A percentile compares a stretch with the other conserved stretches of the same genome.
Evolutionary conservation across 2,329 filamentous ascomycete genomes (phyloP).

Genomic region (Davidsoniella australis): DNA sequence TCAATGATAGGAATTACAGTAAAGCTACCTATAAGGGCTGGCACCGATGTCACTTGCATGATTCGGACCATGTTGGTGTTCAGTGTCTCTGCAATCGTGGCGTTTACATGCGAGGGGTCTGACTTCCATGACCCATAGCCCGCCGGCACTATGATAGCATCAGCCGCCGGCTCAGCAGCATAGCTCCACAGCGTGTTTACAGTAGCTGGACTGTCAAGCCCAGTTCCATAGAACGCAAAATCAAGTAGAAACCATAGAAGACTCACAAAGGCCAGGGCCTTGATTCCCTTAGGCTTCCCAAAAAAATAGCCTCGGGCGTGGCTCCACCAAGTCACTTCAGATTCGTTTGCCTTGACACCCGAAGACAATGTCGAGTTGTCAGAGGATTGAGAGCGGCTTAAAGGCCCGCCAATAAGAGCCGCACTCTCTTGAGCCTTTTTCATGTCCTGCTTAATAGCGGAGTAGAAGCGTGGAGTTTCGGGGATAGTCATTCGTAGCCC

Average conservation of each 20-base stretch:
- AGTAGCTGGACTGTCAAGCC: conserved; percentile 26
- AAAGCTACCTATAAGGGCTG: conserved; percentile 13
- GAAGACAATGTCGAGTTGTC: conserved; percentile 8
- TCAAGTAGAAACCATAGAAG: conserved; percentile 37
- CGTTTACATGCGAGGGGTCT: conserved; percentile 14
- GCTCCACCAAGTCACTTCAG: conserved; percentile 8
- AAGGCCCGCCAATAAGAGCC: conserved; percentile 5
- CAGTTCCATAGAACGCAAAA: conserved; percentile 36
- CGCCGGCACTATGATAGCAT: conserved; percentile 4
- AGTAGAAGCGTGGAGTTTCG: conserved; percentile 26
- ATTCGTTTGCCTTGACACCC: background rate
- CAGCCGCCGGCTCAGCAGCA: conserved; percentile 3
- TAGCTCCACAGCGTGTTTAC: conserved; percentile 21
- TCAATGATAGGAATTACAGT: conserved; percentile 13
- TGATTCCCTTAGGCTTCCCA: conserved; percentile 17
- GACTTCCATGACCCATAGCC: conserved; percentile 11
- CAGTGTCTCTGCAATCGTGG: conserved; percentile 14
- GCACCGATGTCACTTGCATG: conserved; percentile 12
- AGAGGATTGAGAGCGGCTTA: conserved; percentile 5
- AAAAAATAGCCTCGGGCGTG: conserved; percentile 12
- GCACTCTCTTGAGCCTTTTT: conserved; percentile 16
- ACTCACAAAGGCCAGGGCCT: conserved; percentile 25
- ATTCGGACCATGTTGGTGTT: conserved; percentile 12
- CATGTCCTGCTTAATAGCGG: conserved; percentile 12
- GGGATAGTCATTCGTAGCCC: conserved; percentile 32